Conservation (phyloP, 2,329 filamentous ascomycete species). For the Ascochyta pisi region DNA sequence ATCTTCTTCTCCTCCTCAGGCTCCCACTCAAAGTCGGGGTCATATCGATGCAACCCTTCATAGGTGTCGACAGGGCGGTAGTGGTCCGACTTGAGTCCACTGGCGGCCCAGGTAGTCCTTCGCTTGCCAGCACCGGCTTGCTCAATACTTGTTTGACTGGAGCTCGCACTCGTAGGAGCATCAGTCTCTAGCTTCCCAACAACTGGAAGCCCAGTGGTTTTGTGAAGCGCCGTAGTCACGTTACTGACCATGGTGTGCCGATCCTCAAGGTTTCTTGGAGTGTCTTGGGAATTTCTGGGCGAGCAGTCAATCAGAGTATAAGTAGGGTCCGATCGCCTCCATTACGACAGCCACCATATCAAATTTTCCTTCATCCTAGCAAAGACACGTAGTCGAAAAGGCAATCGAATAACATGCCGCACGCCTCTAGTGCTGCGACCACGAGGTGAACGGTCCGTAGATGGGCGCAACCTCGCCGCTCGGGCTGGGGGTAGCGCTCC, state of each 20-base stretch:
- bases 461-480: neutral
- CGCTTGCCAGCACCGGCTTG: conserved; percentile 17
- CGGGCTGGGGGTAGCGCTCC: neutral
- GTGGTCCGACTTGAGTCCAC: conserved; percentile 44
- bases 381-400: neutral
- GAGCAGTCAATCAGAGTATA: conserved; percentile 9
- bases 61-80: conserved; percentile 64
- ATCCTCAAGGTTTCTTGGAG: conserved; percentile 9
- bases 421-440: conserved; percentile 3
- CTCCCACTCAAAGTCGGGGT: conserved; percentile 64
- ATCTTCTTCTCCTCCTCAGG: conserved; percentile 63
- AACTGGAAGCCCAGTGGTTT: conserved; percentile 12
- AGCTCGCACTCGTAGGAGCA: conserved; percentile 26
- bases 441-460: conserved; percentile 1
- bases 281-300: conserved; percentile 14
- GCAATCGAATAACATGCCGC: neutral
- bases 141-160: conserved; percentile 24
- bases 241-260: conserved; percentile 8
- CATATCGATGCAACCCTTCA: conserved; percentile 66
- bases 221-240: conserved; percentile 8
- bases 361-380: conserved; percentile 6
- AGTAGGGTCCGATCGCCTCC: conserved; percentile 8
- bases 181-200: conserved; percentile 30
- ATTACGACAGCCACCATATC: conserved; percentile 1
- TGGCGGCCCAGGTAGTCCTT: conserved; percentile 45